These are phyloP conservation scores for Oryza coarctata DNA, from an alignment of 176 grass and related monocot genomes.

Conservation along the genomic window DNA sequence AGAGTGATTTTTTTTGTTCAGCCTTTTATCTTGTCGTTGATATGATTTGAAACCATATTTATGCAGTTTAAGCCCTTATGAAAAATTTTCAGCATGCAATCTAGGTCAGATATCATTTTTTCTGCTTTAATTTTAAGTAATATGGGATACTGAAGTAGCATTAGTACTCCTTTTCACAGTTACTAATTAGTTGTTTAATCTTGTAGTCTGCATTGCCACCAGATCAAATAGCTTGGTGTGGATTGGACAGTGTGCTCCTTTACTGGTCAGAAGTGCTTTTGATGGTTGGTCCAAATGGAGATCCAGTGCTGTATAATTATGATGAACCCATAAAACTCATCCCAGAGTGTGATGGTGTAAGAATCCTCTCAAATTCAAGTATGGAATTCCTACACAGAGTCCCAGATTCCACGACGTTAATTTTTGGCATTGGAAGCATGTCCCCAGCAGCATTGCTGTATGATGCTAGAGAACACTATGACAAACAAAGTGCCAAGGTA, in stretches of 20 bases:
- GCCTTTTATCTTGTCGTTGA: background rate
- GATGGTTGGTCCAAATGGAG: constrained; percentile 88
- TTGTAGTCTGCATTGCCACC: constrained; percentile 90
- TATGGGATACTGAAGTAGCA: background rate
- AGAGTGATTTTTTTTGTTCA: background rate
- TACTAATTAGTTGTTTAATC: constrained; percentile 17
- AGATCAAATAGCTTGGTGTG: constrained; percentile 94
- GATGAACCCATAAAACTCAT: constrained; percentile 94
- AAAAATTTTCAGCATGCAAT: background rate
- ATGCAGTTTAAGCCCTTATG: constrained; percentile 4
- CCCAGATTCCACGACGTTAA: constrained; percentile 78
- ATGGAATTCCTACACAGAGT: constrained; percentile 97
- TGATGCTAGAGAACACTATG: constrained; percentile 97
- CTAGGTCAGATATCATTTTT: background rate
- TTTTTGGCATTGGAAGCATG: constrained; percentile 93
- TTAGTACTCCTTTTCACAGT: background rate
- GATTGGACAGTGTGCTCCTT: constrained; percentile 90
- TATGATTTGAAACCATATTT: background rate
- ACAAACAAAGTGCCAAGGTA: constrained; percentile 96
- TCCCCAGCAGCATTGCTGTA: constrained; percentile 84
- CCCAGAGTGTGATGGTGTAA: constrained; percentile 93
- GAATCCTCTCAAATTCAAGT: constrained; percentile 92
- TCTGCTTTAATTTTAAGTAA: background rate
- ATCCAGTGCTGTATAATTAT: constrained; percentile 78
- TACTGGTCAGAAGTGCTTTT: constrained; percentile 87